Conservation (phyloP, 768 basidiomycete species). For the Dacryopinax spathularia region DNA sequence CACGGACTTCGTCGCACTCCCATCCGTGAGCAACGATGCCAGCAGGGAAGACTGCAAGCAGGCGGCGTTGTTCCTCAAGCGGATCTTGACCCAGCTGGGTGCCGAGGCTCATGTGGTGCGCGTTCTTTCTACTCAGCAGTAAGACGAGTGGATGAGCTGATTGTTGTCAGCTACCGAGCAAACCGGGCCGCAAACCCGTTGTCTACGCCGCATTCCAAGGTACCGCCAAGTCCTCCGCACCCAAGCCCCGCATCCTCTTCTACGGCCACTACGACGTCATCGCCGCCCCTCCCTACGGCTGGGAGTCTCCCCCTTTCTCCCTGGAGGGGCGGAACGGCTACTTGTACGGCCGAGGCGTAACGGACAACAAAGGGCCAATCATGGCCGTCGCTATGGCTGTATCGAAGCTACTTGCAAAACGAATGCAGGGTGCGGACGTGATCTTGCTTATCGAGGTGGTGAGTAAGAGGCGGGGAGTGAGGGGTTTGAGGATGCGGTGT, state of each 20-base stretch:
- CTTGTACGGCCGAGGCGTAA: conserved; percentile 78
- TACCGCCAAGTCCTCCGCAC: conserved; percentile 29
- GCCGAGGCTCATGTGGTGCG: conserved; percentile 63
- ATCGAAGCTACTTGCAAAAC: conserved; percentile 55
- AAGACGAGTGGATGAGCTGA: too few relatives aligned
- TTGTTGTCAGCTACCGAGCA: conserved; percentile 65
- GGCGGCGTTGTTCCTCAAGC: conserved; percentile 83
- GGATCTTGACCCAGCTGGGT: conserved; percentile 76
- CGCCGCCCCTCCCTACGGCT: conserved; percentile 53
- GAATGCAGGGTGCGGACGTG: conserved; percentile 70
- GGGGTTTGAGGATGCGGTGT: conserved; percentile 69
- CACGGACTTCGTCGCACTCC: conserved; percentile 73
- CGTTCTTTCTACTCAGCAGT: too few relatives aligned
- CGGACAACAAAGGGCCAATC: conserved; percentile 93
- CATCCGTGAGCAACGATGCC: conserved; percentile 59
- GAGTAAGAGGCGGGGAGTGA: conserved; percentile 91
- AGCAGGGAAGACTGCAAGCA: conserved; percentile 84
- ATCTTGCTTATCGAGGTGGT: conserved; percentile 87
- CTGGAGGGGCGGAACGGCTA: conserved; percentile 76
- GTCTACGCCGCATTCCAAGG: conserved; percentile 81
- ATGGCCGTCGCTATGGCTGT: conserved; percentile 83
- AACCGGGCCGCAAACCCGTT: conserved; percentile 66
- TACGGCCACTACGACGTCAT: conserved; percentile 99
- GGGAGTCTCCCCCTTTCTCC: conserved; percentile 74
- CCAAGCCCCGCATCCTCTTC: conserved; percentile 65